These are phyloP conservation scores for Penicillium sp. DNA, from an alignment of 2,329 filamentous ascomycete genomes.

Conservation along the genomic window DNA sequence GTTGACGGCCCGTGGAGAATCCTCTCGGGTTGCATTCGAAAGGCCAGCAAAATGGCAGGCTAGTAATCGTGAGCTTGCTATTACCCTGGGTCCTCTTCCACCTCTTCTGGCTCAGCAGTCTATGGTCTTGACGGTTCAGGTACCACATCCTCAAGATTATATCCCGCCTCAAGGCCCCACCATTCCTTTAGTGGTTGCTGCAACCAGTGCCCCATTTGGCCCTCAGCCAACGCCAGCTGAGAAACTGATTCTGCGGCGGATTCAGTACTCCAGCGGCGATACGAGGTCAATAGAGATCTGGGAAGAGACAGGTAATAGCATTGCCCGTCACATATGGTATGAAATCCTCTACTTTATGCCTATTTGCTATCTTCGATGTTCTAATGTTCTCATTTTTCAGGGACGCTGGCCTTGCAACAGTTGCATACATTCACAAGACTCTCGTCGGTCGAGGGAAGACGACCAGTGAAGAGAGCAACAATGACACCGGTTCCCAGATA, in stretches of 20 bases:
- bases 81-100: constrained; percentile 33
- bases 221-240: constrained; percentile 43
- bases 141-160: constrained; percentile 21
- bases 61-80: constrained; percentile 33
- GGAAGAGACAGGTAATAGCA: constrained; percentile 70
- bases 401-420: constrained; percentile 59
- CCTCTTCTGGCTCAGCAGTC: constrained; percentile 24
- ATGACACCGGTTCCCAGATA: constrained; percentile 22
- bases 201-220: constrained; percentile 51
- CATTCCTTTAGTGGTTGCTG: constrained; percentile 53
- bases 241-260: constrained; percentile 54
- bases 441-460: not conserved
- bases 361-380: constrained; percentile 8
- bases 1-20: constrained; percentile 22
- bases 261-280: constrained; percentile 35
- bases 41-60: constrained; percentile 32
- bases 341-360: constrained; percentile 6
- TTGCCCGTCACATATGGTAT: constrained; percentile 68
- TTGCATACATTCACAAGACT: constrained; percentile 45
- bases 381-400: constrained; percentile 26
- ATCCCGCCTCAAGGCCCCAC: not conserved
- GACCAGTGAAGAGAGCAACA: constrained; percentile 35
- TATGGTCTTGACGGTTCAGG: constrained; percentile 29
- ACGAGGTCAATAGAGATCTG: constrained; percentile 48
- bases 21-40: constrained; percentile 23